Percentiles rank a stretch among this genome's conserved stretches.
phyloP scores from a whole-genome alignment of 495 filamentous ascomycete genomes.

The Talaromyces wortmannii region DNA sequence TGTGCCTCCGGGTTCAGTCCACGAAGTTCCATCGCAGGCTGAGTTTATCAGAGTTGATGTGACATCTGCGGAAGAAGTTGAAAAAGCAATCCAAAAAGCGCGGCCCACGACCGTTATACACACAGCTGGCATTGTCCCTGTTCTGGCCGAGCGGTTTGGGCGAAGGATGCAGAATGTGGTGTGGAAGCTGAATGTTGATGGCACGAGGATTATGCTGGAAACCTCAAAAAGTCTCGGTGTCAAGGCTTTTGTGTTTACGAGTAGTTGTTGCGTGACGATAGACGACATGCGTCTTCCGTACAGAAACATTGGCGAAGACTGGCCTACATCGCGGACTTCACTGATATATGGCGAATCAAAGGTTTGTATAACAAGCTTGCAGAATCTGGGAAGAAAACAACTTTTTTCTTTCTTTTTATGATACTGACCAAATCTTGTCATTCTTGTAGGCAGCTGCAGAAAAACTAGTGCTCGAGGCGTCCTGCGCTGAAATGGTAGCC shows the following conservation, averaged over 20 bases:
- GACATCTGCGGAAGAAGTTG: constrained; percentile 20
- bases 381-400: background rate
- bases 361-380: constrained; percentile 17
- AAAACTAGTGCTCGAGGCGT: constrained; percentile 43
- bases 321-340: constrained; percentile 38
- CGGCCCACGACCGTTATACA: constrained; percentile 39
- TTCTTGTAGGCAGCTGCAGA: constrained; percentile 47
- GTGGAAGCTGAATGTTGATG: constrained; percentile 49
- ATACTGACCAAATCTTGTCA: background rate
- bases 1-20: constrained; percentile 21
- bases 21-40: constrained; percentile 19
- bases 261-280: constrained; percentile 45
- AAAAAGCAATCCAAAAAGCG: constrained; percentile 18
- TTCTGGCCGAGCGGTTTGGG: constrained; percentile 30
- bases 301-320: constrained; percentile 46
- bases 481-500: constrained; percentile 34
- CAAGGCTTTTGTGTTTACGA: constrained; percentile 52
- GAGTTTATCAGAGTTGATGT: constrained; percentile 32
- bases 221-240: constrained; percentile 40
- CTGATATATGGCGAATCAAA: constrained; percentile 56
- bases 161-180: constrained; percentile 26
- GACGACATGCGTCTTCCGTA: constrained; percentile 48
- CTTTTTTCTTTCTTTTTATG: background rate
- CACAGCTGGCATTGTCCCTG: constrained; percentile 37
- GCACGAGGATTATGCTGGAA: constrained; percentile 49